A percentile compares a stretch with the other conserved stretches of the same genome.
These are phyloP conservation scores for Phytophthora tubulina DNA, from an alignment of 352 stramenopile genomes.

Conservation along the genomic window DNA sequence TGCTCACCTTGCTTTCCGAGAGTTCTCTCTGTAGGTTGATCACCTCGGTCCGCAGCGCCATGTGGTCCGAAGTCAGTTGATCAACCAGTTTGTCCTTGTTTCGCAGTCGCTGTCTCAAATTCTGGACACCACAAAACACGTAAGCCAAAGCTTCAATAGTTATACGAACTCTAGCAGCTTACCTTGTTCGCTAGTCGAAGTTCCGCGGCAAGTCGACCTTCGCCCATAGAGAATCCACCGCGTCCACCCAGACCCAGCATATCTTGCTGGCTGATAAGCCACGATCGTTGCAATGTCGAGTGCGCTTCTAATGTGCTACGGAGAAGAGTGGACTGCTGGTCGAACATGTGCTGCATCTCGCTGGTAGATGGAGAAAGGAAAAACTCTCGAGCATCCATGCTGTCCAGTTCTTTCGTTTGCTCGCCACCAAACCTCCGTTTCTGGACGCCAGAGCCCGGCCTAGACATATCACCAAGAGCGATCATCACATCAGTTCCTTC, in stretches of 20 bases:
- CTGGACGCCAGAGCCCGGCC: conserved; percentile 38
- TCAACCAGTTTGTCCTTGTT: conserved; percentile 89
- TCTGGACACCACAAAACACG: conserved; percentile 52
- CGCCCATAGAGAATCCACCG: conserved; percentile 77
- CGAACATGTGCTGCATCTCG: conserved; percentile 92
- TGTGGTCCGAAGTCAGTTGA: conserved; percentile 81
- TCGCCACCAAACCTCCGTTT: conserved; percentile 58
- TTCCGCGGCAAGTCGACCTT: conserved; percentile 83
- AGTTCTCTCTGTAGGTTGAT: conserved; percentile 72
- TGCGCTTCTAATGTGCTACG: conserved; percentile 79
- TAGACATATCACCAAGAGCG: conserved; percentile 64
- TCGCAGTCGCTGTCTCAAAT: conserved; percentile 75
- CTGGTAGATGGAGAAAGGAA: conserved; percentile 87
- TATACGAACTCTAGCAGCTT: conserved; percentile 1
- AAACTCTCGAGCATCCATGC: conserved; percentile 71
- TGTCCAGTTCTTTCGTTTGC: conserved; percentile 60
- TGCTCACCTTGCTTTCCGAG: conserved; percentile 63
- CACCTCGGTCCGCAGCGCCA: conserved; percentile 61
- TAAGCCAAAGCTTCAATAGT: neutral
- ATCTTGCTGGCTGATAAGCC: conserved; percentile 80
- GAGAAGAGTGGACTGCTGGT: conserved; percentile 81
- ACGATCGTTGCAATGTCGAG: conserved; percentile 77
- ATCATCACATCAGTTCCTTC: conserved; percentile 86
- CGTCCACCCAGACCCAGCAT: conserved; percentile 64
- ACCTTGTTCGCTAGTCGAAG: conserved; percentile 89